phyloP scores from a whole-genome alignment of 768 basidiomycete genomes.

The Tricholoma saponaceum region DNA sequence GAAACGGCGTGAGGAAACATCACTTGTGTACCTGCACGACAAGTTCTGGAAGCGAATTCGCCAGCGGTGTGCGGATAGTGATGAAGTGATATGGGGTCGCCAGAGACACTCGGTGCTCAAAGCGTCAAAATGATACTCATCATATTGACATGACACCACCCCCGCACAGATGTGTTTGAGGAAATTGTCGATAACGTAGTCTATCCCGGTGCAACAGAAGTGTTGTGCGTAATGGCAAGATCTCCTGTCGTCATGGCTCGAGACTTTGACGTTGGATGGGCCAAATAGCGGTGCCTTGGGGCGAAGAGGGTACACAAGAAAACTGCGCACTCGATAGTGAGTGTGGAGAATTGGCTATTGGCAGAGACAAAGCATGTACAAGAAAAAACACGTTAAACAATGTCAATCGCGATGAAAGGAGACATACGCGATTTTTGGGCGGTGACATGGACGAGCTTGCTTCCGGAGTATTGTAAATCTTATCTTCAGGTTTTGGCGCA shows the following conservation, averaged over 20 bases:
- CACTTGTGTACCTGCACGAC: no score
- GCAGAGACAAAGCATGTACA: constrained; percentile 19
- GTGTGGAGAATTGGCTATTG: constrained; percentile 26
- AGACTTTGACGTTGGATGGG: constrained; percentile 22
- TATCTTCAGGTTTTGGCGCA: constrained; percentile 17
- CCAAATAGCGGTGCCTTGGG: constrained; percentile 22
- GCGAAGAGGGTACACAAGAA: constrained; percentile 27
- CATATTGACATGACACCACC: no score
- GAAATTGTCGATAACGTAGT: constrained; percentile 18
- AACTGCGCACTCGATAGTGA: constrained; percentile 15
- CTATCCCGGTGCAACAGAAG: constrained; percentile 15
- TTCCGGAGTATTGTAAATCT: constrained; percentile 4
- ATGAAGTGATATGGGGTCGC: no score
- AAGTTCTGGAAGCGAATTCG: no score
- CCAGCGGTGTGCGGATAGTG: no score
- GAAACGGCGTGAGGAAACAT: no score
- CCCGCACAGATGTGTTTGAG: constrained; percentile 18
- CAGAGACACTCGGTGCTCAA: no score
- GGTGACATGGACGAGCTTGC: constrained; percentile 7
- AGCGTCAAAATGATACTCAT: no score
- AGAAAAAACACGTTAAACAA: constrained; percentile 10
- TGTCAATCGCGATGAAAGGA: not conserved
- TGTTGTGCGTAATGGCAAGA: constrained; percentile 9
- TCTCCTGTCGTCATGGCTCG: constrained; percentile 17
- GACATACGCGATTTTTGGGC: constrained; percentile 28